These are phyloP conservation scores for Didymella exigua DNA, from an alignment of 2,329 filamentous ascomycete species.

Conservation along the genomic window DNA sequence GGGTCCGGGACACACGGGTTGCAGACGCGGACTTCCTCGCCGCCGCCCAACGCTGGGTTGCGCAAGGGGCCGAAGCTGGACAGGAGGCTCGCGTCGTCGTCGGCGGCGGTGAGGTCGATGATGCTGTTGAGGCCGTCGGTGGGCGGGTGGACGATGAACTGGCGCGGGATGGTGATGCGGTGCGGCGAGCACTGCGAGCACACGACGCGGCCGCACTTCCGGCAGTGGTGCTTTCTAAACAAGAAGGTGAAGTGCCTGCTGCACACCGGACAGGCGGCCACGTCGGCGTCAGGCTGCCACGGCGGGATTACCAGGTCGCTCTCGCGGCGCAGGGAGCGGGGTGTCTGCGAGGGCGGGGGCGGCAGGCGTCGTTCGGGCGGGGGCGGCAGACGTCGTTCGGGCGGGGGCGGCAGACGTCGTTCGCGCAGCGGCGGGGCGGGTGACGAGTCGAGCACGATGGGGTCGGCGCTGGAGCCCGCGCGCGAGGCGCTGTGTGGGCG, in stretches of 20 bases:
- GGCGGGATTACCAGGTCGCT: constrained; percentile 66
- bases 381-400: constrained; percentile 19
- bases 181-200: constrained; percentile 91
- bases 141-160: constrained; percentile 82
- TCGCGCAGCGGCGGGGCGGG: constrained; percentile 19
- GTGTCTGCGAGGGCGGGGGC: constrained; percentile 14
- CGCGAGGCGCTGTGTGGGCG: constrained; percentile 27
- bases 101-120: constrained; percentile 55
- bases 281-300: constrained; percentile 90
- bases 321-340: constrained; percentile 26
- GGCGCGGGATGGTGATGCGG: constrained; percentile 89
- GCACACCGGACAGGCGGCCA: constrained; percentile 84
- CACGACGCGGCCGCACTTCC: constrained; percentile 91
- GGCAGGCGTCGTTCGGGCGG: constrained; percentile 17
- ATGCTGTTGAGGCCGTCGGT: constrained; percentile 38
- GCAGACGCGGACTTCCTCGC: constrained; percentile 71
- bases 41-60: constrained; percentile 64
- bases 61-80: constrained; percentile 37
- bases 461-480: constrained; percentile 26
- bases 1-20: constrained; percentile 76
- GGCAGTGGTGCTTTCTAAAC: constrained; percentile 91
- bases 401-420: constrained; percentile 20
- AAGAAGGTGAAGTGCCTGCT: constrained; percentile 79
- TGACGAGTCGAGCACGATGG: constrained; percentile 30
- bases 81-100: constrained; percentile 32